A percentile compares a stretch with the other conserved stretches of the same genome.
These are phyloP conservation scores for Quercus mongolica DNA, from an alignment of 306 rosid genomes.

Conservation along the genomic window DNA sequence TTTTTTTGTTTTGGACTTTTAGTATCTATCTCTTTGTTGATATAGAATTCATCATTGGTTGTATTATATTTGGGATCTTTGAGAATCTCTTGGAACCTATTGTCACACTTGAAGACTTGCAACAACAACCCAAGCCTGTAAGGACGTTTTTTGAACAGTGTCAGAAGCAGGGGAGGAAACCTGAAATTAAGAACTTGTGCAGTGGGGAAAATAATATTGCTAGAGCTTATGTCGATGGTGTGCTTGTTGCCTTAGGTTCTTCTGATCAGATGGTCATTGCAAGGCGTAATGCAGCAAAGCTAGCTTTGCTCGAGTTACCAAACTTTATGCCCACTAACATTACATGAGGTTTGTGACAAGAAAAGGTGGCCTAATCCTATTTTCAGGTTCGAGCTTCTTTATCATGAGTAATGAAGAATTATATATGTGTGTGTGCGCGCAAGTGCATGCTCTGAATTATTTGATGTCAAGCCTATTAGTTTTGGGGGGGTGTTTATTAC, in stretches of 20 bases:
- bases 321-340: neutral
- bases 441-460: neutral
- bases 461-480: neutral
- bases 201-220: conserved; percentile 34
- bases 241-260: conserved; percentile 47
- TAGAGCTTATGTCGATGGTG: conserved; percentile 53
- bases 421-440: too few relatives aligned
- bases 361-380: conserved; percentile 61
- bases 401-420: neutral
- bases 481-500: neutral
- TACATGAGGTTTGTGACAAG: conserved; percentile 40
- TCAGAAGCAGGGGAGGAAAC: conserved; percentile 58
- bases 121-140: conserved; percentile 61
- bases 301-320: conserved; percentile 44
- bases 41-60: neutral
- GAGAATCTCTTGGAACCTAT: conserved; percentile 65
- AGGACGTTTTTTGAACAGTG: conserved; percentile 53
- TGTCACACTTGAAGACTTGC: conserved; percentile 46
- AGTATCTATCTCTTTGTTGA: neutral
- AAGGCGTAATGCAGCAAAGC: conserved; percentile 65
- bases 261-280: conserved; percentile 54
- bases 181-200: conserved; percentile 35
- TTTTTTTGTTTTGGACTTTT: neutral
- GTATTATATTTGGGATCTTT: conserved; percentile 34
- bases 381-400: conserved; percentile 37